Evolutionary conservation across 176 grass and related monocot species (phyloP), one percentile per base, ranked within the genome.

Genomic region (Neostapfia colusana): DNA sequence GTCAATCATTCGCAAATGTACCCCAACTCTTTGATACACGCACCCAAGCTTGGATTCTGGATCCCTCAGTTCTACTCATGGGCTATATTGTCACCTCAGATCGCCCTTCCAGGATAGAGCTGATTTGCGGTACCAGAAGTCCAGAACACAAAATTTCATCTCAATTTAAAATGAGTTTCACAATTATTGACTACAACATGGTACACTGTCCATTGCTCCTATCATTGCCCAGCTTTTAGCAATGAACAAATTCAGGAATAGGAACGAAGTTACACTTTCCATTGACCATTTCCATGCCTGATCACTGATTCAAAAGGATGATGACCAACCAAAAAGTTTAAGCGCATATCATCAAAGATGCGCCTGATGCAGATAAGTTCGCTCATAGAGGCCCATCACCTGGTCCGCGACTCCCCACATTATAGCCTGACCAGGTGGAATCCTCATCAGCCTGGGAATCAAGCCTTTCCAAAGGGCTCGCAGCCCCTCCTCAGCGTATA

Each of bases 391-490:
- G 57, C 89, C 91, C 68, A 83, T 90, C 48, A 98, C 89, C 82
- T 94, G 95, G 81, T 98, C 95, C 65, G 95, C 91, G 20, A 92
- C 95, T 28, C 82, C 83, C 91, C 95, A 98, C 91, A 94, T 86
- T 62, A 98, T 92, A 35, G 91, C 89, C 74, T 94, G 91, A 18
- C 95, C 95, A 64, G 95, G 91, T 59, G 95, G 95, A 79, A 98
- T 98, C 87, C 95, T 91, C 91, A 94, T 92, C 18, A 98, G 95
- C 79, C 95, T 89, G 0, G 95, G 91, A 79, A 94, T 86, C 73
- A 98, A 88, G 43, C 95, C 91, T 80, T 86, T 98, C 95, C 95
- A 98, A 18, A 98, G 73, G 10, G 89, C 85, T n/a, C 71, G 82
- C 78, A 92, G 23, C n/a, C 95, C 95, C 82, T 98, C 95, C 54